Base-by-base conservation (phyloP, 2,329 filamentous ascomycete genomes). In the Macroventuria anomochaeta region DNA sequence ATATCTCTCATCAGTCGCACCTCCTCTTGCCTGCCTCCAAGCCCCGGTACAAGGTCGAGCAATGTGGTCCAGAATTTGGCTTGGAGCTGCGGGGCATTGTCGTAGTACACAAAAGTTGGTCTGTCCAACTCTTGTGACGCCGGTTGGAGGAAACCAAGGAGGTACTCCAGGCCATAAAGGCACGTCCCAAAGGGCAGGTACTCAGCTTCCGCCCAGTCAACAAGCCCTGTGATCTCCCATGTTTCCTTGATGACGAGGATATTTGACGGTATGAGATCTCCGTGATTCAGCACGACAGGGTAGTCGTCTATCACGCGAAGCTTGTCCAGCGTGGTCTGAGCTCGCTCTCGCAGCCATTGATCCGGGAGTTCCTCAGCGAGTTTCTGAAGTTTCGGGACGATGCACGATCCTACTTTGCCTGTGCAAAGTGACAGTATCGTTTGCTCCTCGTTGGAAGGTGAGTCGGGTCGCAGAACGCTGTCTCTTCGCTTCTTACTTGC, bases 141-240 rank as follows among this genome's bases (percentile, higher is more conserved):
- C 52, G 3, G 59, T 8, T 62, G 67, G n/a, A 79, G 64, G 50
- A 76, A 73, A 0, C 85, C 84, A 0, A 88, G 72, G 1, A 88
- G 64, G 67, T 85, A 80, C 63, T 88, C 85, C 0, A 88, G 68
- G 0, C 85, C 85, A 59, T 87, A 88, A 36, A 87, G 68, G 21
- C 80, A 81, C 3, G 82, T 75, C 0, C 85, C 86, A 59, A 86
- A 85, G 0, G 85, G 85, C 7, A 87, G 66, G 54, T 75, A 79
- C 64, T 88, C 85, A 0, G 81, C 84, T 64, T 88, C 86, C 0
- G 83, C 83, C 86, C 85, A 88, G 63, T 88, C 86, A 0, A 88
- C 76, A 1, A 88, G 53, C 1, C 85, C 86, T 0, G 64, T 75
- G 7, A 88, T 64, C 2, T 61, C 48, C 46, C 81, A 82, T 0